Percentiles rank a stretch among this genome's conserved stretches.
Evolutionary conservation across 208 protist species (phyloP).

Genomic region (Novymonas esmeraldas): DNA sequence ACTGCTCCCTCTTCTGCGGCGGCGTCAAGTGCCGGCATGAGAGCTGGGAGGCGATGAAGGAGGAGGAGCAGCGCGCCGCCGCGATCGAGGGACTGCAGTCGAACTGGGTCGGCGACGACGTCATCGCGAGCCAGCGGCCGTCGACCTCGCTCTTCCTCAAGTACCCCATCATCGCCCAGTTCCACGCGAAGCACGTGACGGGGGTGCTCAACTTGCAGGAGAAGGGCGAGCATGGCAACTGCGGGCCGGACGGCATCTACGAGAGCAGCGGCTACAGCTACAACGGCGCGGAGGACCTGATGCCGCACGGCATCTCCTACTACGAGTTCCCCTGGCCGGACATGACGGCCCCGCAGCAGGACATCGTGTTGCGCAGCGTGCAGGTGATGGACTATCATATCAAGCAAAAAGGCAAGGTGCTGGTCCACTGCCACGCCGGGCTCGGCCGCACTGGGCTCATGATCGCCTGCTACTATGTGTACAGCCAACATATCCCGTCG

Average conservation of each 20-base stretch:
- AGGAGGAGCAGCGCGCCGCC: constrained; percentile 43
- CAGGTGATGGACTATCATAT: constrained; percentile 93
- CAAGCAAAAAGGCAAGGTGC: constrained; percentile 82
- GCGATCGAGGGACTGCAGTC: constrained; percentile 90
- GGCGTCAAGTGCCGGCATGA: constrained; percentile 84
- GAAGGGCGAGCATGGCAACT: constrained; percentile 92
- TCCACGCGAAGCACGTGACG: constrained; percentile 74
- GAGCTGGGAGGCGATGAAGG: constrained; percentile 69
- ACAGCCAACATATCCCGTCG: constrained; percentile 76
- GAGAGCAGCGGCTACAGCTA: constrained; percentile 90
- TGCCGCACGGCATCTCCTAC: constrained; percentile 86
- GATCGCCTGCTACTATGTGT: constrained; percentile 92
- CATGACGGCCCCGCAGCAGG: constrained; percentile 89
- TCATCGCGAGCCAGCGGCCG: constrained; percentile 88
- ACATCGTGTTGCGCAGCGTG: constrained; percentile 88
- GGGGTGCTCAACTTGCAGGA: constrained; percentile 92
- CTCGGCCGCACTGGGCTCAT: constrained; percentile 91
- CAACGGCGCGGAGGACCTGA: constrained; percentile 84
- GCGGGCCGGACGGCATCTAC: constrained; percentile 88
- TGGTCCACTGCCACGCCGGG: constrained; percentile 94
- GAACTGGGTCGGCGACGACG: constrained; percentile 84
- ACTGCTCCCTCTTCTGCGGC: constrained; percentile 86
- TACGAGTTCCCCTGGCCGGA: constrained; percentile 93
- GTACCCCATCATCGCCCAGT: constrained; percentile 85
- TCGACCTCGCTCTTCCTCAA: constrained; percentile 89